Evolutionary conservation across 2,329 filamentous ascomycete genomes (phyloP).

Genomic region (Colletotrichum echinochloae): DNA sequence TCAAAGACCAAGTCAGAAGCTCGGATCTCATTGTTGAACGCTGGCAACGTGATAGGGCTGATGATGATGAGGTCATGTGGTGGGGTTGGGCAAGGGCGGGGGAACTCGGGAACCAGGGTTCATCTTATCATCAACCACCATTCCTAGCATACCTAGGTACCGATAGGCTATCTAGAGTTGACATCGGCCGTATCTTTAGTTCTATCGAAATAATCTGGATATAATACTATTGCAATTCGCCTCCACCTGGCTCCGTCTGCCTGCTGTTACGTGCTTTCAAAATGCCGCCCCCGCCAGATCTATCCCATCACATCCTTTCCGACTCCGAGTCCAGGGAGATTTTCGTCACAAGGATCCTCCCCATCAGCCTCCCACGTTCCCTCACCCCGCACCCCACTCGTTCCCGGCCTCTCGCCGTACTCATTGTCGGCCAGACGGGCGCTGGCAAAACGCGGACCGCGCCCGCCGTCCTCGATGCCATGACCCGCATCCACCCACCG

Average conservation of each 20-base stretch:
- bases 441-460: constrained; percentile 61
- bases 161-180: no score
- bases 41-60: neutral
- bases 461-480: constrained; percentile 51
- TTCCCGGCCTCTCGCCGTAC: constrained; percentile 53
- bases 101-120: neutral
- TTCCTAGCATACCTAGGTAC: neutral
- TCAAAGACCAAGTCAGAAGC: neutral
- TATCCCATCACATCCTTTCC: constrained; percentile 50
- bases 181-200: no score
- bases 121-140: neutral
- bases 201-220: neutral
- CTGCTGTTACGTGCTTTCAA: neutral
- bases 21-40: neutral
- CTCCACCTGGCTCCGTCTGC: neutral
- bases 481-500: constrained; percentile 43
- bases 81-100: constrained; percentile 7
- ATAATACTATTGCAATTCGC: no score
- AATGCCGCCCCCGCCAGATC: constrained; percentile 45
- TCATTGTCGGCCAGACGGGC: constrained; percentile 62
- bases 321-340: constrained; percentile 47
- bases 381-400: constrained; percentile 29
- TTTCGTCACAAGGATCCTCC: constrained; percentile 49
- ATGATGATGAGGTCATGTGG: constrained; percentile 8
- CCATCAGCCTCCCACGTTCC: constrained; percentile 48